A percentile compares a stretch with the other conserved stretches of the same genome.
phyloP scores from a whole-genome alignment of 192 early-diverging fungal species.

The Phycomyces blakesleeanus region DNA sequence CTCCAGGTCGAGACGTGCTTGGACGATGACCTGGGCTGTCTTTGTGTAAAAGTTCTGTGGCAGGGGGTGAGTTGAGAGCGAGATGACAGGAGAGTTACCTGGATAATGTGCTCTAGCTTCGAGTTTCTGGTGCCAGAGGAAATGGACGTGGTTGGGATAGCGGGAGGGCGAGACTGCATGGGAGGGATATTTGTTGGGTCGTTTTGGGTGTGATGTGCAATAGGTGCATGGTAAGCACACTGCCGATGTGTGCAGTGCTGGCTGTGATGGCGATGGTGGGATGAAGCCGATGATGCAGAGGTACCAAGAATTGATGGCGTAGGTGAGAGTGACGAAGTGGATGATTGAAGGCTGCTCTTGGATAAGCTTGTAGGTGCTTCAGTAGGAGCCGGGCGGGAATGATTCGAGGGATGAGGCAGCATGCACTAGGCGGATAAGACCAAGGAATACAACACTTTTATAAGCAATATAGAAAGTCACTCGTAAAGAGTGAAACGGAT shows the following conservation, averaged over 20 bases:
- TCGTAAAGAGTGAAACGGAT: not conserved
- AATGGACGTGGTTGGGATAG: not conserved
- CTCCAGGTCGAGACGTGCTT: constrained; percentile 49
- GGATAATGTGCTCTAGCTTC: constrained; percentile 55
- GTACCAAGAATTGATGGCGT: constrained; percentile 11
- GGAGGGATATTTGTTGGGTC: not conserved
- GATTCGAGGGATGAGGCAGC: not conserved
- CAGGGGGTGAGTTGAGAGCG: not conserved
- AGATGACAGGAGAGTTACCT: constrained; percentile 29
- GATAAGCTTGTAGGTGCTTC: constrained; percentile 5
- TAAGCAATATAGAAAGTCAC: not conserved
- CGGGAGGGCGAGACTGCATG: not conserved
- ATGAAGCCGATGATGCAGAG: constrained; percentile 4
- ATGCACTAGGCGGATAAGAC: not conserved
- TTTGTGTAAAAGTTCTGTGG: constrained; percentile 73
- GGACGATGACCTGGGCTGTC: constrained; percentile 68
- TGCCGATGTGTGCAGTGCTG: constrained; percentile 1
- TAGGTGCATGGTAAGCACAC: constrained; percentile 9
- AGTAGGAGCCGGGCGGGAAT: not conserved
- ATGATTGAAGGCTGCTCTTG: constrained; percentile 1
- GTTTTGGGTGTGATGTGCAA: not conserved
- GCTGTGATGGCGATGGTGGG: not conserved
- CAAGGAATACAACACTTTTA: not conserved
- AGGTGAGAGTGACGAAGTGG: constrained; percentile 11
- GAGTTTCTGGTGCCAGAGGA: constrained; percentile 36